Evolutionary conservation across 2,329 filamentous ascomycete genomes (phyloP).

Genomic region (Fusarium nygamai): DNA sequence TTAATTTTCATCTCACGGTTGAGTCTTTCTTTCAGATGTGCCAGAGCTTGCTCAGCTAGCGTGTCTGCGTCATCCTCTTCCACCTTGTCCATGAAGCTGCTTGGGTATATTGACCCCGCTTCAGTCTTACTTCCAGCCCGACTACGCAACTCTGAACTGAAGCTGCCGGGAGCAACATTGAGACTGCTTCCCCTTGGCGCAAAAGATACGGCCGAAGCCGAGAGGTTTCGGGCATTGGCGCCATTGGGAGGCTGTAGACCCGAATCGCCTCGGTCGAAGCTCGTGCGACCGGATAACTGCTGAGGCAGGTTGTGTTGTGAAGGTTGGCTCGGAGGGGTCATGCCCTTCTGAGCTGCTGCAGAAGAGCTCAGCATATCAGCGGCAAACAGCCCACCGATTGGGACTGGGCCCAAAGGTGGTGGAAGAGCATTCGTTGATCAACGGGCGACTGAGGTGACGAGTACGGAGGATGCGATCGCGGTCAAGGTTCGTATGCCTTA

Average conservation of each 20-base stretch:
- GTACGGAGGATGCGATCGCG: constrained; percentile 28
- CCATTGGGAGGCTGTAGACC: constrained; percentile 62
- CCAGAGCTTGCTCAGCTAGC: constrained; percentile 77
- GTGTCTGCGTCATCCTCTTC: constrained; percentile 69
- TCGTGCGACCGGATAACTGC: constrained; percentile 42
- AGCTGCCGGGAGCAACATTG: constrained; percentile 81
- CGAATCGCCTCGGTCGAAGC: constrained; percentile 64
- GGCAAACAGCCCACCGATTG: constrained; percentile 50
- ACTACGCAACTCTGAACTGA: constrained; percentile 86
- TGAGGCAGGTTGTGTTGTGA: constrained; percentile 52
- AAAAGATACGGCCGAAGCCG: constrained; percentile 68
- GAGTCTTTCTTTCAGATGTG: constrained; percentile 81
- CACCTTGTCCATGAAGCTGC: constrained; percentile 62
- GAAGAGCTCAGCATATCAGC: constrained; percentile 48
- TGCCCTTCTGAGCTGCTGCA: constrained; percentile 46
- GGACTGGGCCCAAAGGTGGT: constrained; percentile 51
- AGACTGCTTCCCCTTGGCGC: constrained; percentile 75
- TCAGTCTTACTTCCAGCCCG: constrained; percentile 52
- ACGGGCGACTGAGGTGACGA: constrained; percentile 12
- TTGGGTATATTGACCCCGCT: constrained; percentile 49
- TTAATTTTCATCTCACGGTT: constrained; percentile 98
- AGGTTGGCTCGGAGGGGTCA: constrained; percentile 47
- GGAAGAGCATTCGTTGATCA: constrained; percentile 51
- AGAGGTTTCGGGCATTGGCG: constrained; percentile 56
- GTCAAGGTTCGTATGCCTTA: constrained; percentile 10